Evolutionary conservation across 108 stramenopile genomes (phyloP), one percentile per base, ranked within the genome.

Genomic region (Nitzschia sp.): DNA sequence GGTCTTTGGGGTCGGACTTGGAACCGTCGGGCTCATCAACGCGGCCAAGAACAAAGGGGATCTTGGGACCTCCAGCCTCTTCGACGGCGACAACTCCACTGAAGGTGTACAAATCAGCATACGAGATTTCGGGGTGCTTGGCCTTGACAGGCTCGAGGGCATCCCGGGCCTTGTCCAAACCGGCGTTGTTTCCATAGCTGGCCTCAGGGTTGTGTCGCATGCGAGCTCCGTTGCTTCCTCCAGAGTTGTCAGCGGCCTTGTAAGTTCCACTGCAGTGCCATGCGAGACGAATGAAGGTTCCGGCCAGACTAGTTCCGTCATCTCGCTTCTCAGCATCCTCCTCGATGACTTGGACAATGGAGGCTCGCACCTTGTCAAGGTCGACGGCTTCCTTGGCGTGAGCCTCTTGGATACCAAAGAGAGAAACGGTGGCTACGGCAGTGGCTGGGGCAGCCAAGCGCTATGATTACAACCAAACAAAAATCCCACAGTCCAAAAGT

Each of bases 241-340:
- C 98, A 21, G 80, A 72, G 25, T 83, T 78, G 69, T 90, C 88
- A 10, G 65, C 60, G 24, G 82, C 79, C 69, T 64, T 73, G 67
- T 90, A 97, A 6, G 97, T 95, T 19, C 96, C 98, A 5, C 93
- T 84, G 51, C 81, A 81, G 71, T 99, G 98, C 98, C 98, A 99
- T 0, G 98, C 96, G 52, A 99, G 51, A 51, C 92, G 79, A 19
- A 93, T 87, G 43, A 88, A 88, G 24, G 91, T 93, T 34, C 87
- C 88, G 14, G 80, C 77, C 46, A 94, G 63, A 52, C 67, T 65
- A 0, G 90, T 89, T 1, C 93, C 93, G 39, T 94, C 93, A 9
- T 78, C 84, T 20, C 93, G 83, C 44, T 81, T 85, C 57, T 91
- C 88, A 12, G 73, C 80, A 59, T 91, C 88, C 40, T 79, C 67